Base-by-base conservation (phyloP, 2,329 filamentous ascomycete species). In the Trichoderma hamatum region DNA sequence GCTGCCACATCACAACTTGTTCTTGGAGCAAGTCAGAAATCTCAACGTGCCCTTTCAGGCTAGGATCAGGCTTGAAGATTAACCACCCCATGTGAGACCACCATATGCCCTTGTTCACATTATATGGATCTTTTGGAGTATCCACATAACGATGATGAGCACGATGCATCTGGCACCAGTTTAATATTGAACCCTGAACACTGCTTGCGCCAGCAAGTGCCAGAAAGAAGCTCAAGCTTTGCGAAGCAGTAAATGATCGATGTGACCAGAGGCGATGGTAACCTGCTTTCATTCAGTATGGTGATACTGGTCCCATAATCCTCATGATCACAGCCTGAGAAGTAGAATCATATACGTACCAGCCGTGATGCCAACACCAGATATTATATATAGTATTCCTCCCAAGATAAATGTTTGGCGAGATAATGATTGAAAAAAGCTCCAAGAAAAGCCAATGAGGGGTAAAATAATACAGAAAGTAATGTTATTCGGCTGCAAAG, bases 131-230 rank as follows among this genome's bases (percentile, higher is more conserved):
- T 83, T 93, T 94, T 60, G 93, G 90, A 76, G 92, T 94, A 78
- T 94, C 92, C 82, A 92, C 94, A 80, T 93, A 94, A 74, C 92
- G 87, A 84, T 94, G 92, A 79, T 94, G 92, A 74, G 91, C 90
- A 73, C 92, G 88, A 82, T 94, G 92, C 78, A 90, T 91, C 74
- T 90, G 87, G 71, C 90, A 87, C 92, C 92, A 94, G 90, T 91
- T 94, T 79, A 91, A 84, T 77, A 92, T 89, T 49, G 91, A 93
- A 56, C 92, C 92, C 79, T 94, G 87, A 67, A 93, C 90, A 70
- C 91, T 90, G 81, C 91, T 91, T 75, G 89, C 90, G 64, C 91
- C 92, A 72, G 91, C 88, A 51, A 88, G 88, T 67, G 91, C 91
- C 71, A 94, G 86, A 82, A 91, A 93, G 75, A 93, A 87, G 78